These are phyloP conservation scores for Alloascoidea africana DNA, from an alignment of 805 yeast genomes.

Conservation along the genomic window DNA sequence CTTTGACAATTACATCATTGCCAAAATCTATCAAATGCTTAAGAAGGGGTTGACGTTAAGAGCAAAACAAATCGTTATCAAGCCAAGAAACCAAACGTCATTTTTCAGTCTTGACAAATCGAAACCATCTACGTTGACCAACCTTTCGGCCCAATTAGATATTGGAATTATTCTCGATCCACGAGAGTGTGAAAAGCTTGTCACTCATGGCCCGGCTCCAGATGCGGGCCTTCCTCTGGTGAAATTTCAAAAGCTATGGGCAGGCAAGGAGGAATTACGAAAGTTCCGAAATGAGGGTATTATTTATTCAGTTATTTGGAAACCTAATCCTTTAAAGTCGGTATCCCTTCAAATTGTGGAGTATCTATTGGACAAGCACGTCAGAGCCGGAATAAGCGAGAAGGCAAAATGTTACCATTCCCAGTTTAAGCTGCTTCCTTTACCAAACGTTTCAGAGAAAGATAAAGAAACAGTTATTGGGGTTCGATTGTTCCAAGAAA, in stretches of 20 bases:
- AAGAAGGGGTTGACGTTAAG: constrained; percentile 18
- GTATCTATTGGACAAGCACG: constrained; percentile 48
- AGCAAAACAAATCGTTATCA: constrained; percentile 22
- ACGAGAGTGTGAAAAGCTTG: constrained; percentile 60
- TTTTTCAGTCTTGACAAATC: constrained; percentile 18
- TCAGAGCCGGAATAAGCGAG: constrained; percentile 21
- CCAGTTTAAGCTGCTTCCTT: constrained; percentile 37
- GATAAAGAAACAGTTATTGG: constrained; percentile 29
- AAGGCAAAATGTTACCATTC: constrained; percentile 23
- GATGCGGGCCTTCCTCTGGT: constrained; percentile 41
- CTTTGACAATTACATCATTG: constrained; percentile 47
- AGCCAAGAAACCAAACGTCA: constrained; percentile 3
- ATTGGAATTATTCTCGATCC: constrained; percentile 62
- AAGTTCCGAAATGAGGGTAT: constrained; percentile 88
- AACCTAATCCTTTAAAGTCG: constrained; percentile 36
- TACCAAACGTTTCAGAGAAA: constrained; percentile 44
- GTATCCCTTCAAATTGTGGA: constrained; percentile 49
- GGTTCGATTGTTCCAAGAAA: constrained; percentile 14
- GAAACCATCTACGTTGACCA: constrained; percentile 21
- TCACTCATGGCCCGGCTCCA: constrained; percentile 75
- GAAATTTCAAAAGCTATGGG: constrained; percentile 81
- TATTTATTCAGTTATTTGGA: constrained; percentile 85
- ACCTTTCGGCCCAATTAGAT: constrained; percentile 16
- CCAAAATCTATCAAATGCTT: constrained; percentile 46
- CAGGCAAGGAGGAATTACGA: constrained; percentile 67